A percentile compares a stretch with the other conserved stretches of the same genome.
Conservation (phyloP, 2,329 filamentous ascomycete species). For the Penicillium sp. region DNA sequence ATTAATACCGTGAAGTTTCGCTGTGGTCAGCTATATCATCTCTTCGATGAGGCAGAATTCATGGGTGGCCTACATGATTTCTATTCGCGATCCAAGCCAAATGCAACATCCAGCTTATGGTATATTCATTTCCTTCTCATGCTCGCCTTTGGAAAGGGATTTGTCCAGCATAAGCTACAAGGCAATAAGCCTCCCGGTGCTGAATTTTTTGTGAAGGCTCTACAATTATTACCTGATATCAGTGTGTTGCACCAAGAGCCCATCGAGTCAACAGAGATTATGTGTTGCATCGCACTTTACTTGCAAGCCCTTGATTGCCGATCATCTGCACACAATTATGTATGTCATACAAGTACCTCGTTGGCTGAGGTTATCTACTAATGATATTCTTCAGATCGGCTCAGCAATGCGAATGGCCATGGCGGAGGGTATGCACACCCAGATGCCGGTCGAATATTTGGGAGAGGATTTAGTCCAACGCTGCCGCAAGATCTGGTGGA, state of each 20-base stretch:
- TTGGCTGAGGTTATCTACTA: slow-evolving; percentile 37
- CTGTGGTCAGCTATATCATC: slow-evolving; percentile 53
- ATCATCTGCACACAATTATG: slow-evolving; percentile 51
- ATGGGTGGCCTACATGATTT: slow-evolving; percentile 47
- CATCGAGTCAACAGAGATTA: slow-evolving; percentile 51
- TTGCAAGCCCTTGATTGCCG: slow-evolving; percentile 53
- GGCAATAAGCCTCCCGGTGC: slow-evolving; percentile 47
- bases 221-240: slow-evolving; percentile 47
- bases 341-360: slow-evolving; percentile 24
- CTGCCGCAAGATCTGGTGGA: slow-evolving; percentile 57
- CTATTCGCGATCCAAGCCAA: slow-evolving; percentile 36
- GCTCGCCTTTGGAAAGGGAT: slow-evolving; percentile 57
- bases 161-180: slow-evolving; percentile 43
- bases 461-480: slow-evolving; percentile 49
- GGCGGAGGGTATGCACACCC: slow-evolving; percentile 54
- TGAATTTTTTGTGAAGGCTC: slow-evolving; percentile 48
- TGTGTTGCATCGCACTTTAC: slow-evolving; percentile 51
- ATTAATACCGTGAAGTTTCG: slow-evolving; percentile 59
- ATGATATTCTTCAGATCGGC: slow-evolving; percentile 49
- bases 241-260: slow-evolving; percentile 45
- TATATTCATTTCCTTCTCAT: slow-evolving; percentile 57
- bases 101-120: slow-evolving; percentile 41
- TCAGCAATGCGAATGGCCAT: slow-evolving; percentile 56
- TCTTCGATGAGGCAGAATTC: slow-evolving; percentile 54
- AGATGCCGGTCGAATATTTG: slow-evolving; percentile 50